phyloP scores from a whole-genome alignment of 176 grass and related monocot species.

The Ensete glaucum region DNA sequence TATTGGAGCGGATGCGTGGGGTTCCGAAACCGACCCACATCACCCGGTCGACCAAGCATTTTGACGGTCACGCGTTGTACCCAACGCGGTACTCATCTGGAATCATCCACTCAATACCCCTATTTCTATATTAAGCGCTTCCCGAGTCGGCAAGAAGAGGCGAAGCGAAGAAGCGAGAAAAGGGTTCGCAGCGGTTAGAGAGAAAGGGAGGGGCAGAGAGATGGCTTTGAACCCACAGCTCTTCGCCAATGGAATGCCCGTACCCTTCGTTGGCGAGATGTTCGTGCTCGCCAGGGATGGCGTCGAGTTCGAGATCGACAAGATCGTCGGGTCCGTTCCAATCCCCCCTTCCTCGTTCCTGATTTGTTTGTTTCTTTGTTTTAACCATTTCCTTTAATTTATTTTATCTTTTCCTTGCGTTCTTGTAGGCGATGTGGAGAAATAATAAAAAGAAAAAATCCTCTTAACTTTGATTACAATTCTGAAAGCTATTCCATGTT shows the following conservation, averaged over 20 bases:
- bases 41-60: no score
- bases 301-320: conserved; percentile 95
- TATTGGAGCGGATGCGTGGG: no score
- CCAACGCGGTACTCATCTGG: background rate
- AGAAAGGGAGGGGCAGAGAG: background rate
- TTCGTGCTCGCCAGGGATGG: conserved; percentile 90
- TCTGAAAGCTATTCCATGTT: background rate
- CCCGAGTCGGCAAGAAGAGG: no score
- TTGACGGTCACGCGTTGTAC: no score
- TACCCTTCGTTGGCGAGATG: conserved; percentile 80
- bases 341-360: background rate
- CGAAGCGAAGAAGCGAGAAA: background rate
- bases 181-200: background rate
- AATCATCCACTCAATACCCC: background rate
- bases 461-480: background rate
- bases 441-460: background rate
- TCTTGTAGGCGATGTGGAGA: background rate
- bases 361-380: no score
- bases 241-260: conserved; percentile 79
- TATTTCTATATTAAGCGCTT: no score
- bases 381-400: background rate
- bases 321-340: conserved; percentile 63
- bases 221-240: conserved; percentile 97
- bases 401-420: background rate
- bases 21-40: no score